Base-by-base conservation (phyloP, 2,329 filamentous ascomycete species). In the Hirsutella minnesotensis region DNA sequence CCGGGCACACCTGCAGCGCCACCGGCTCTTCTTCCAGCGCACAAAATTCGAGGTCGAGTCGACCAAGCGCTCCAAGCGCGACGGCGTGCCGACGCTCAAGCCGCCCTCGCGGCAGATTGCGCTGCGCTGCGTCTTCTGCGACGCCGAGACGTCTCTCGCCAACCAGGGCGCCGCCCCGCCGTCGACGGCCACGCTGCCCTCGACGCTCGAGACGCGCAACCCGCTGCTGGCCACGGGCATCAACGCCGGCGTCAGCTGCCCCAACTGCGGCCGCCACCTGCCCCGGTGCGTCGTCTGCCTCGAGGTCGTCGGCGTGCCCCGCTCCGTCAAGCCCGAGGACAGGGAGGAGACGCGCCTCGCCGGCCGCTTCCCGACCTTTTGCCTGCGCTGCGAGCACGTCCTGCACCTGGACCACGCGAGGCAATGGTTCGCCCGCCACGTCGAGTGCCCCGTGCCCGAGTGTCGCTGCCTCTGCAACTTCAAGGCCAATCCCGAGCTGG, bases 11-110 rank as follows among this genome's bases (percentile, higher is more conserved):
- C 73, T 84, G 31, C 78, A 83, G 65, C 81, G 71, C 49, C 85
- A 85, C 71, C 83, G 73, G 59, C 75, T 72, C 43, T 89, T 86
- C 64, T 77, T 83, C 47, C 75, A 85, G 50, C 78, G 85, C 38
- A 83, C 83, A 43, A 82, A 81, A 53, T 90, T 88, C 61, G 81
- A 86, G 51, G 82, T 85, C 46, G 80, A 85, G 56, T 83, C 84
- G 54, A 86, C 81, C 20, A 77, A 79, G 49, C 75, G 75, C 50
- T 82, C 81, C 50, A 77, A 80, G 44, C 75, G 76, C 42, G 73
- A 79, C 42, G 82, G 81, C 34, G 49, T 59, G 7, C 75, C 75
- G n/a, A 72, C 75, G 8, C 72, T 84, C 49, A 77, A 77, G 44
- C 73, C 80, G 1, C 73, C 81, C 1, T 77, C 76, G 2, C 69